A percentile compares a stretch with the other conserved stretches of the same genome.
These are phyloP conservation scores for Magnaporthiopsis rhizophila DNA, from an alignment of 2,329 filamentous ascomycete genomes.

Conservation along the genomic window DNA sequence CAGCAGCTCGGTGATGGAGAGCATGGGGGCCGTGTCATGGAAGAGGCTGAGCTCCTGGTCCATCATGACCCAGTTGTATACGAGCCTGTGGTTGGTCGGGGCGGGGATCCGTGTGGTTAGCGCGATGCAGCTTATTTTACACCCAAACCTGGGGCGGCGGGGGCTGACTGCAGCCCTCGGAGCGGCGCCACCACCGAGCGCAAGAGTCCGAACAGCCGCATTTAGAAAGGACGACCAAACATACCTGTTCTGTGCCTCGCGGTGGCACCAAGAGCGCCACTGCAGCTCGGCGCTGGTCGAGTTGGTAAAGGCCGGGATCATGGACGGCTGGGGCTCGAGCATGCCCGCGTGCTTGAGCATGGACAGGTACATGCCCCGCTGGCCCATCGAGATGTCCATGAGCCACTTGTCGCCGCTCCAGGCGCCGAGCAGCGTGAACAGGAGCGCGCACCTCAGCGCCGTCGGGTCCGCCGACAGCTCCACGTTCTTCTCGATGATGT, in stretches of 20 bases:
- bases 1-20: conserved; percentile 57
- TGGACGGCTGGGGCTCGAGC: conserved; percentile 43
- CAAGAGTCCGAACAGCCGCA: conserved; percentile 15
- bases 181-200: background rate
- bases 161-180: background rate
- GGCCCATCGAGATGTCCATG: conserved; percentile 69
- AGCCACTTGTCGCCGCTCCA: conserved; percentile 74
- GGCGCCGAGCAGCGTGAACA: conserved; percentile 60
- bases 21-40: conserved; percentile 53
- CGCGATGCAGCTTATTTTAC: background rate
- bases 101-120: background rate
- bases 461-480: conserved; percentile 58
- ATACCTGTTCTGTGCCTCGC: conserved; percentile 56
- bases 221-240: conserved; percentile 14
- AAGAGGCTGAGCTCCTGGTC: conserved; percentile 65
- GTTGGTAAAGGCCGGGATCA: conserved; percentile 34
- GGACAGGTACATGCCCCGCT: conserved; percentile 65
- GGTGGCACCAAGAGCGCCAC: conserved; percentile 58
- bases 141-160: too few species aligned
- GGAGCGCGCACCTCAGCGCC: conserved; percentile 55
- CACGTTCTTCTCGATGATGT: conserved; percentile 64
- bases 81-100: conserved; percentile 38
- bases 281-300: conserved; percentile 37
- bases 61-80: conserved; percentile 70
- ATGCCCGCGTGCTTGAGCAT: conserved; percentile 65